Evolutionary conservation across 345 rosid genomes (phyloP), one percentile per base, ranked within the genome.

Genomic region (Hypericum perforatum): DNA sequence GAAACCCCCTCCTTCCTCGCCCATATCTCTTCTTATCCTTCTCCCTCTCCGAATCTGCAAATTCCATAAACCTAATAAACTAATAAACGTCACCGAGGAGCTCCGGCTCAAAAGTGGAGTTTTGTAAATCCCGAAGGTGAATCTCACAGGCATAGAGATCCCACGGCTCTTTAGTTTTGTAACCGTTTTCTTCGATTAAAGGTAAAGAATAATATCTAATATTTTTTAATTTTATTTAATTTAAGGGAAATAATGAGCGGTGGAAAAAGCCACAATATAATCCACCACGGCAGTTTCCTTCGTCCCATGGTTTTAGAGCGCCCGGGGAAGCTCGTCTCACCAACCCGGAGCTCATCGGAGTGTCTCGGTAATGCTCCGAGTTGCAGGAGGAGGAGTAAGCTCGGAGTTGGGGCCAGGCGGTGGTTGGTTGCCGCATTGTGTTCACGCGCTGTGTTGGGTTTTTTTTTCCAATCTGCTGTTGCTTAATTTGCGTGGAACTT

Each of bases 401-500:
- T 67, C 13, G 48, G 61, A 41, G 59, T 63, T 60, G 77, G 70
- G 63, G 32, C 32, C 32, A 57, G 52, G 11, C 70, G 59, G 58
- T 77, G 63, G 38, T 32, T 72, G 37, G 62, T 66, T 54, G 52
- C 71, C 0, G 56, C 32, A 4, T 22, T 77, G 55, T 51, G 65
- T 45, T 76, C 96, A 36, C 76, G 71, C 40, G 86, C 98, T 53
- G 82, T 82, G 7, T 77, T 92, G 64, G n/a, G n/a, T n/a, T n/a
- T n/a, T n/a, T n/a, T n/a, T n/a, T n/a, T n/a, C n/a, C n/a, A n/a
- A n/a, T n/a, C n/a, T n/a, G n/a, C n/a, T n/a, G n/a, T n/a, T n/a
- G n/a, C n/a, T n/a, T n/a, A n/a, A n/a, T n/a, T n/a, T n/a, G n/a
- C n/a, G n/a, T n/a, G n/a, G n/a, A n/a, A n/a, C n/a, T n/a, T n/a